Base-by-base conservation (phyloP, 2,329 filamentous ascomycete genomes). In the Epichloe bromicola region DNA sequence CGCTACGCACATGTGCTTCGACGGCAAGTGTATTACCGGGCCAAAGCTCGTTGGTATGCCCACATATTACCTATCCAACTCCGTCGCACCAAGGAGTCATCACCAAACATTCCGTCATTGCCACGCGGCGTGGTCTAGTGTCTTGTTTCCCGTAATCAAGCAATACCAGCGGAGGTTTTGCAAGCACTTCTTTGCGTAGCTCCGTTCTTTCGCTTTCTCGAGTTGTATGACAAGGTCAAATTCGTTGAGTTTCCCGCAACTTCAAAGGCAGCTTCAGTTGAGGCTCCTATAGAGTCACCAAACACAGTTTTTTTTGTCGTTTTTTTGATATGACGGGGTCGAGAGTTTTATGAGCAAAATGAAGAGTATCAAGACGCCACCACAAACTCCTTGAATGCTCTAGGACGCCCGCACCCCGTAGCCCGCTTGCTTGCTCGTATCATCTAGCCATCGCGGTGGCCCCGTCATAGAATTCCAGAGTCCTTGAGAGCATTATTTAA, bases 401-500 rank as follows among this genome's bases (percentile, higher is more conserved):
- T 40, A 44, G n/a, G 39, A 51, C 61, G 60, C 60, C 60, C 56
- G 51, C 53, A 51, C 26, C 45, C 47, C 23, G 43, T 36, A 42
- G 26, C 20, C 46, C 37, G 23, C 47, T 39, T 30, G 48, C 39
- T 37, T 42, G 47, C 54, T 55, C 48, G 53, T 54, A 57, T 54
- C 50, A 50, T 55, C 53, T 50, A 55, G 48, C 50, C 40, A 33
- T 51, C 36, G 39, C n/a, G 20, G 15, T 23, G 49, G 49, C 43
- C 11, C 19, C 57, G 63, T 85, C 70, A 89, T 61, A 98, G 80
- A 67, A 98, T 97, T 59, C 93, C 93, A 20, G 93, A 97, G 68
- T 98, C 93, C 72, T 95, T 96, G 59, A 98, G 79, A 46, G 93
- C 93, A 67, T 98, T 98, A 69, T 97, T 95, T 59, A 98, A 73